Evolutionary conservation across 2,329 filamentous ascomycete species (phyloP).

Genomic region (Phyllosticta ampelicida): DNA sequence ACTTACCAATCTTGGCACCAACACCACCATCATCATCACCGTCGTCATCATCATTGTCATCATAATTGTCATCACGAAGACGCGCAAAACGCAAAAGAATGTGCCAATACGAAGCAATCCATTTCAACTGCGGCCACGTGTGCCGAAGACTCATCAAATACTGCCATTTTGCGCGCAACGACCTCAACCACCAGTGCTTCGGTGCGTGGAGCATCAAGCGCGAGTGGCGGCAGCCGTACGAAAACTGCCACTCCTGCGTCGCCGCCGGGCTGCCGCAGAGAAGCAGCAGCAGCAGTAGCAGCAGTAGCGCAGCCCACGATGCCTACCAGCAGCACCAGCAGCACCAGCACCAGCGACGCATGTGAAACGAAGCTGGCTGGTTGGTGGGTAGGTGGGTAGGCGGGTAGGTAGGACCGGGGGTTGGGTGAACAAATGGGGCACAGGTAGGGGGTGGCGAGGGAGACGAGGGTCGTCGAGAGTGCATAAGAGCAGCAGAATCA

Average conservation of each 20-base stretch:
- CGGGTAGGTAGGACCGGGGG: no score
- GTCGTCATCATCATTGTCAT: no score
- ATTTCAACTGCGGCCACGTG: constrained; percentile 54
- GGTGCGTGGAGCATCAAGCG: constrained; percentile 53
- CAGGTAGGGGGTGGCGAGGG: no score
- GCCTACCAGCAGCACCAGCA: neutral
- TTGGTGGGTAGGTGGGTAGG: no score
- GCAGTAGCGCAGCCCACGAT: neutral
- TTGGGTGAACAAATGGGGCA: no score
- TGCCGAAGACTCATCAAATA: constrained; percentile 51
- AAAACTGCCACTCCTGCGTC: constrained; percentile 42
- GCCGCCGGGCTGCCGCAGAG: constrained; percentile 15
- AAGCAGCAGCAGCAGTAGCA: neutral
- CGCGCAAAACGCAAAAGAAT: no score
- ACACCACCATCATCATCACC: no score
- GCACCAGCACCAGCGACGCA: neutral
- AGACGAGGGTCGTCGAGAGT: no score
- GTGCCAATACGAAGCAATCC: constrained; percentile 62
- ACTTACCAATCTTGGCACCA: no score
- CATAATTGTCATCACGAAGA: no score
- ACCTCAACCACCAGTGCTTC: constrained; percentile 58
- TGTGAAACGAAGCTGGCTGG: no score
- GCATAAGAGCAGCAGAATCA: no score
- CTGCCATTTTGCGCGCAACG: constrained; percentile 66
- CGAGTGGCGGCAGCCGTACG: constrained; percentile 46